phyloP scores from a whole-genome alignment of 2,329 filamentous ascomycete species.

The Metarhizium robertsii region DNA sequence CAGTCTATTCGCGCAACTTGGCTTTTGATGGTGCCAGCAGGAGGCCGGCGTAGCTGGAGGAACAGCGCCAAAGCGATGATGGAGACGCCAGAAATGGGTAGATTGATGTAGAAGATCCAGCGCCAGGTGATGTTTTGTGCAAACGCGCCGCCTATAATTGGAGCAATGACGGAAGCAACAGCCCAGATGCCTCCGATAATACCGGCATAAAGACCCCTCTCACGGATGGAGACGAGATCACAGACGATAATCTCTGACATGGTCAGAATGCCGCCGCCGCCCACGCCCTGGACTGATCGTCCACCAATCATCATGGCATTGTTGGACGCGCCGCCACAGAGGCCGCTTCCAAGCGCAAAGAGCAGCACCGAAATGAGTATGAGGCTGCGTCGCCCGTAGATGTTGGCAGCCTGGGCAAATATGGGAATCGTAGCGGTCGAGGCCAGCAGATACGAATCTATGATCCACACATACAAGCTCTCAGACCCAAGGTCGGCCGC shows the following conservation, averaged over 20 bases:
- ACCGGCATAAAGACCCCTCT: slow-evolving; percentile 43
- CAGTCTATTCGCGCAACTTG: too few species aligned
- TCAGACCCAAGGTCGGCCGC: slow-evolving; percentile 48
- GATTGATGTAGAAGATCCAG: neutral
- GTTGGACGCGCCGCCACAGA: slow-evolving; percentile 33
- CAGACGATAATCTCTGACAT: slow-evolving; percentile 28
- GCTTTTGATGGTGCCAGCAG: too few species aligned
- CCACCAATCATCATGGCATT: slow-evolving; percentile 25
- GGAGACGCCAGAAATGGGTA: neutral
- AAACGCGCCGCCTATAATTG: slow-evolving; percentile 45
- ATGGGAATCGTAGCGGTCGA: slow-evolving; percentile 57
- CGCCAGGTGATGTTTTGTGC: neutral
- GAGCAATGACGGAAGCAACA: slow-evolving; percentile 54
- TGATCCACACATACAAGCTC: slow-evolving; percentile 69
- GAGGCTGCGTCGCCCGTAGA: slow-evolving; percentile 44
- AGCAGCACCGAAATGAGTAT: slow-evolving; percentile 40
- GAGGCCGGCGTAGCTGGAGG: too few species aligned
- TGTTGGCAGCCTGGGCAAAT: slow-evolving; percentile 57
- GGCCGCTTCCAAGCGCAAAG: slow-evolving; percentile 16
- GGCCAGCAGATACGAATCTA: slow-evolving; percentile 61
- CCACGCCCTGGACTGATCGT: slow-evolving; percentile 41
- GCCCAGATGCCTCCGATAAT: slow-evolving; percentile 61
- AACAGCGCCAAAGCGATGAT: too few species aligned
- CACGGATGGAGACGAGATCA: slow-evolving; percentile 34
- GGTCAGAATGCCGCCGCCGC: slow-evolving; percentile 40